Evolutionary conservation across 306 rosid species (phyloP), one percentile per base, ranked within the genome.

Genomic region (Dryas drummondii): DNA sequence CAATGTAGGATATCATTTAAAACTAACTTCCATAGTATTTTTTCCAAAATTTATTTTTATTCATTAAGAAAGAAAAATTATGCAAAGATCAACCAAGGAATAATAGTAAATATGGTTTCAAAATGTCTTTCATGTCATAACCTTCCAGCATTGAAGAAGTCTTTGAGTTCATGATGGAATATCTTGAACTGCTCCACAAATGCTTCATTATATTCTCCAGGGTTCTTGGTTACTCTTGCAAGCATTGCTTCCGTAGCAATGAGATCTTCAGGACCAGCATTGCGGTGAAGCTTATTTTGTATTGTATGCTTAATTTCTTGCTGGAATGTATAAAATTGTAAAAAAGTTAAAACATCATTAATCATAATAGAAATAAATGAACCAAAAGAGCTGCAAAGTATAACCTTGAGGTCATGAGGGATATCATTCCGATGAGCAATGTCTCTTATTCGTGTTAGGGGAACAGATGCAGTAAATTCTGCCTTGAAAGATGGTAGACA

Each of bases 61-160:
- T 58, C 7, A 19, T 57, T 11, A 9, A 12, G 12, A 52, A 3
- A 19, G 22, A 19, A 22, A 57, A 48, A 17, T 67, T 47, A 19
- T 47, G 10, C 17, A 32, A 56, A 57, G 51, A 76, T 76, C 55
- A 47, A 76, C 47, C 17, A 14, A 9, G 53, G 16, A 17, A 1
- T 26, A 26, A 45, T 55, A 76, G 40, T 10, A 55, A 22, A 17
- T 75, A 42, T 57, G 44, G 44, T 6, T 14, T 10, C 7, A 42
- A 56, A 71, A 62, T 52, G 14, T 50, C 55, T 68, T 54, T 83
- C 55, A 51, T 55, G 79, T 78, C 90, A 79, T 16, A 73, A 94
- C 99, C 99, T 91, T 87, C 97, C 97, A 85, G 99, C 99, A 81
- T 94, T 94, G 84, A 94, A 94, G 87, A 94, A 94, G 83, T 94